phyloP scores from a whole-genome alignment of 1,139 yeast genomes.

The Trichomonascaceae sp. region DNA sequence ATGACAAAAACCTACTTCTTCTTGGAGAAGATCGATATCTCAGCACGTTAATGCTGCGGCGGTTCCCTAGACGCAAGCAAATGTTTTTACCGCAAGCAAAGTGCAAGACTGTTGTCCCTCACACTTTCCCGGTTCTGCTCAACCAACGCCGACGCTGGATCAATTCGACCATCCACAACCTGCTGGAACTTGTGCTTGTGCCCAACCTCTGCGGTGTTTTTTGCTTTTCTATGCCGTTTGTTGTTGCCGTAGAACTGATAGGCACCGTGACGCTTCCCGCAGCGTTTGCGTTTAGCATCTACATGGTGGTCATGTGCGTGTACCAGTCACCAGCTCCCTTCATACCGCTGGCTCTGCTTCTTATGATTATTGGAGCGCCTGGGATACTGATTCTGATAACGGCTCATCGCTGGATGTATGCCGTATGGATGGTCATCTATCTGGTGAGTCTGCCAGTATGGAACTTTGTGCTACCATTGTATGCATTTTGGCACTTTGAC shows the following conservation, averaged over 20 bases:
- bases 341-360: constrained; percentile 62
- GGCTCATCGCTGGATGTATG: constrained; percentile 55
- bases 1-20: constrained; percentile 23
- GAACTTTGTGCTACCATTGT: constrained; percentile 77
- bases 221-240: constrained; percentile 27
- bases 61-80: constrained; percentile 25
- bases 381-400: constrained; percentile 72
- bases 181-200: constrained; percentile 23
- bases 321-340: constrained; percentile 67
- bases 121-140: constrained; percentile 20
- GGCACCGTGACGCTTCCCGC: constrained; percentile 62
- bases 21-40: constrained; percentile 27
- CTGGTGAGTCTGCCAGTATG: constrained; percentile 74
- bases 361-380: constrained; percentile 70
- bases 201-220: constrained; percentile 26
- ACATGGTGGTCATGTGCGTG: constrained; percentile 60
- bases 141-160: constrained; percentile 30
- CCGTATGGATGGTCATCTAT: constrained; percentile 69
- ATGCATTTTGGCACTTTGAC: constrained; percentile 89
- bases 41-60: constrained; percentile 23
- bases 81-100: constrained; percentile 24
- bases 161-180: constrained; percentile 26
- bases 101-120: constrained; percentile 24
- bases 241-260: constrained; percentile 23
- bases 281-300: constrained; percentile 69